These are phyloP conservation scores for Sporothrix dimorphospora DNA, from an alignment of 2,329 filamentous ascomycete species.

Conservation along the genomic window DNA sequence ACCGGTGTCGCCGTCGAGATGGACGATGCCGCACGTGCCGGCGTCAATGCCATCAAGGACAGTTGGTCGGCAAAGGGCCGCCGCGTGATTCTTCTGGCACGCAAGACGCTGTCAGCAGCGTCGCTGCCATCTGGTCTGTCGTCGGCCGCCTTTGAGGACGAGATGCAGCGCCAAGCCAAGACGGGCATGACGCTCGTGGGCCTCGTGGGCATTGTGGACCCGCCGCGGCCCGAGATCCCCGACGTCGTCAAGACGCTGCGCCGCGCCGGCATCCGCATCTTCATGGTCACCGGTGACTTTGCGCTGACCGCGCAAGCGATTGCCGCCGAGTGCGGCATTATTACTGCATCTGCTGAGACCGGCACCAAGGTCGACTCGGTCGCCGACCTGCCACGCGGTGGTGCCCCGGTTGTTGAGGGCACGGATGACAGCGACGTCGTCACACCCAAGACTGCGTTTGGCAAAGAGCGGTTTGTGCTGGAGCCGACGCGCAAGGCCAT, in stretches of 20 bases:
- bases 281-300: conserved; percentile 83
- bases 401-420: conserved; percentile 26
- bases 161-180: conserved; percentile 57
- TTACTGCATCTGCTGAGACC: conserved; percentile 48
- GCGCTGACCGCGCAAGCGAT: conserved; percentile 75
- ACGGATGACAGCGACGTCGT: conserved; percentile 36
- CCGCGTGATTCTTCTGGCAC: conserved; percentile 67
- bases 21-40: conserved; percentile 47
- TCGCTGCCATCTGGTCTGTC: conserved; percentile 46
- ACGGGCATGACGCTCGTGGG: conserved; percentile 70
- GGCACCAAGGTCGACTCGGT: conserved; percentile 56
- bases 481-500: conserved; percentile 51
- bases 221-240: conserved; percentile 72
- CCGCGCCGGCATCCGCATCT: conserved; percentile 71
- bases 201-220: conserved; percentile 77
- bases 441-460: conserved; percentile 27
- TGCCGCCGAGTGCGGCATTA: conserved; percentile 71
- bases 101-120: conserved; percentile 55
- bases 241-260: conserved; percentile 68
- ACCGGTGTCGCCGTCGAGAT: conserved; percentile 59
- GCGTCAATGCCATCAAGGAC: conserved; percentile 65
- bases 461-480: conserved; percentile 21
- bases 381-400: conserved; percentile 45
- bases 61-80: conserved; percentile 70
- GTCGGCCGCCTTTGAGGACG: conserved; percentile 58